Base-by-base conservation (phyloP, 345 rosid genomes). In the Raphanus raphanistrum region DNA sequence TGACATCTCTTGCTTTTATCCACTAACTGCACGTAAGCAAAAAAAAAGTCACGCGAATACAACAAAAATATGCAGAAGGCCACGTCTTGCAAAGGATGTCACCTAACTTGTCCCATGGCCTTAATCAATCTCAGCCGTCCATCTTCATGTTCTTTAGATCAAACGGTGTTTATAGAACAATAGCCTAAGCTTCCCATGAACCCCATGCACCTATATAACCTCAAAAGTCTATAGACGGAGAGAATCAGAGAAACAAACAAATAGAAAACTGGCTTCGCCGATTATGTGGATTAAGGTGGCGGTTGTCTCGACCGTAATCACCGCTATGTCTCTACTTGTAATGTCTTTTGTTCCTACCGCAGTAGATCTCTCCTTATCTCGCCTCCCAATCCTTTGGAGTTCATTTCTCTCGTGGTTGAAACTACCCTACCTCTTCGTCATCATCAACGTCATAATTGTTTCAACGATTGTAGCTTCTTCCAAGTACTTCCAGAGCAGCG, bases 371-470 rank as follows among this genome's bases (percentile, higher is more conserved):
- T 81, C 86, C 3, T 36, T 68, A 2, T 66, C 86, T 5, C 80
- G 71, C 26, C 76, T 84, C 67, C 89, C 90, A 2, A 50, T 57
- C 2, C 1, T 85, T 1, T 84, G 86, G 88, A 71, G 75, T 72
- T 87, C 86, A 0, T 26, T 88, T 5, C 16, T 73, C 25, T 70
- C 87, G 2, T 90, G 88, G 92, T 85, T 86, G 32, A 84, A 70
- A 66, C 97, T 94, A 3, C 91, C 87, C 15, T 88, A 84, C 77
- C 82, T 85, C 7, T 89, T 84, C 66, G 29, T 87, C 61, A 5
- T 84, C 65, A 63, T 83, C 73, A 89, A 90, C 65, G 79, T 67
- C 60, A 89, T 92, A 64, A 89, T 90, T 84, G 2, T 48, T 13
- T 80, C 86, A 68, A 74, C 74, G 21, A 85, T 92, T 41, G 84